These are phyloP conservation scores for Phyllosticta paracitricarpa DNA, from an alignment of 2,329 filamentous ascomycete species.

Conservation along the genomic window DNA sequence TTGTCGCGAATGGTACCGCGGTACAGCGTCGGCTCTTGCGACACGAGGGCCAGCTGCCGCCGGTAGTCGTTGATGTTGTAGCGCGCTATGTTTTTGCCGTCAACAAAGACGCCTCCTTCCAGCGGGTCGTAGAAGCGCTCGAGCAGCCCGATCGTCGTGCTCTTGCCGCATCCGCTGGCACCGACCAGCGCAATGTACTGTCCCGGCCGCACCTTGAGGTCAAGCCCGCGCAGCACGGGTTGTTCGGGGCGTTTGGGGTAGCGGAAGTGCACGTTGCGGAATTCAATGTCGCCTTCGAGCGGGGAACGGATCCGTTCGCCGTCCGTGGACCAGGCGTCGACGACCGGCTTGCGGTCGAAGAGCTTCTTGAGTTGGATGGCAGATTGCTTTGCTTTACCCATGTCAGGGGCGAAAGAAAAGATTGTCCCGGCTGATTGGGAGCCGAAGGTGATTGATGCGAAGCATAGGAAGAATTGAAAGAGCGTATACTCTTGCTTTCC, in stretches of 20 bases:
- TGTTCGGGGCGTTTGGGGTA: conserved; percentile 83
- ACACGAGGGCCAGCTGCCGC: conserved; percentile 73
- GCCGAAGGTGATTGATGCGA: conserved; percentile 79
- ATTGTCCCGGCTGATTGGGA: conserved; percentile 84
- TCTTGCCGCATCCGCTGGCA: conserved; percentile 86
- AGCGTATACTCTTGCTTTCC: conserved; percentile 58
- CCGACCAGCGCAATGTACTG: conserved; percentile 81
- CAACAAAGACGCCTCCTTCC: conserved; percentile 66
- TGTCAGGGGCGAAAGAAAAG: conserved; percentile 84
- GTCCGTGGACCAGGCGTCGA: conserved; percentile 69
- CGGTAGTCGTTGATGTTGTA: conserved; percentile 66
- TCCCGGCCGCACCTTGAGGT: conserved; percentile 61
- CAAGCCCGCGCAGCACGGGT: conserved; percentile 76
- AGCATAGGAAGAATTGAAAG: conserved; percentile 89
- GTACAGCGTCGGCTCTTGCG: conserved; percentile 89
- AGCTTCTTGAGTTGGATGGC: conserved; percentile 66
- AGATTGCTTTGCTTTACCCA: conserved; percentile 83
- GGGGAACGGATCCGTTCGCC: conserved; percentile 48
- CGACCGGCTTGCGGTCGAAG: conserved; percentile 67
- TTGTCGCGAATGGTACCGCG: conserved; percentile 88
- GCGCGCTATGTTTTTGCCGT: conserved; percentile 67
- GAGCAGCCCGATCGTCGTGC: conserved; percentile 75
- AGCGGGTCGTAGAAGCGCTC: conserved; percentile 88
- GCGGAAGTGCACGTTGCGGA: conserved; percentile 86
- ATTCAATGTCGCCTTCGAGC: conserved; percentile 70